A percentile compares a stretch with the other conserved stretches of the same genome.
Evolutionary conservation across 2,329 filamentous ascomycete genomes (phyloP).

Genomic region (Ophiosphaerella narmari): DNA sequence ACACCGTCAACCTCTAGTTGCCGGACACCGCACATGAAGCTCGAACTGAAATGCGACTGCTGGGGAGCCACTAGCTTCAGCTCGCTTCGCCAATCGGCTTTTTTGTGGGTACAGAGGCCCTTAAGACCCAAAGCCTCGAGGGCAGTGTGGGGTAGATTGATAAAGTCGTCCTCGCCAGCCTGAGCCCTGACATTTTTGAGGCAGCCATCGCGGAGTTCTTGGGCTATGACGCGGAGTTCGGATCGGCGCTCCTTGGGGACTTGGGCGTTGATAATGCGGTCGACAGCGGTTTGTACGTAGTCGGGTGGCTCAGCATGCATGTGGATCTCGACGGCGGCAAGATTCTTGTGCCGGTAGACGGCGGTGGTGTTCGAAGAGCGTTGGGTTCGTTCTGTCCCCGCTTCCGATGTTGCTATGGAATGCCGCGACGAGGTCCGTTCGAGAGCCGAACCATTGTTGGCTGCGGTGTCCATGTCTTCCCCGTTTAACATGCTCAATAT

Average conservation of each 20-base stretch:
- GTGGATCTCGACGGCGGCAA: constrained; percentile 10
- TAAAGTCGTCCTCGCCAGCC: constrained; percentile 13
- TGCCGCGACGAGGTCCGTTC: no score
- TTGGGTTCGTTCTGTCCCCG: no score
- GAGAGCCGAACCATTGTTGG: no score
- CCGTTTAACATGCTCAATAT: no score
- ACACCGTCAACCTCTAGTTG: constrained; percentile 8
- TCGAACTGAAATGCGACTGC: constrained; percentile 10
- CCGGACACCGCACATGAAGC: constrained; percentile 7
- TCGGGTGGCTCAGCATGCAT: constrained; percentile 15
- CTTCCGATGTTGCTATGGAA: no score
- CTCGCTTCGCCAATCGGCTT: constrained; percentile 14
- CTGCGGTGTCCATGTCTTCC: no score
- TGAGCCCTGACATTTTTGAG: constrained; percentile 6
- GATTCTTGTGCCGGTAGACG: not conserved
- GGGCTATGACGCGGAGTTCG: constrained; percentile 13
- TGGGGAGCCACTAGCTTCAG: constrained; percentile 10
- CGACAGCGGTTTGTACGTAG: constrained; percentile 11
- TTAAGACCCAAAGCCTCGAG: constrained; percentile 4
- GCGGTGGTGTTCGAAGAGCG: no score
- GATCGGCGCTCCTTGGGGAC: constrained; percentile 9
- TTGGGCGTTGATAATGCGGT: constrained; percentile 10
- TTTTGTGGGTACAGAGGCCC: constrained; percentile 13
- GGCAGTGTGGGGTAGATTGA: constrained; percentile 9
- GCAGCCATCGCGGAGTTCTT: constrained; percentile 10